Conservation (phyloP, 163 green algal genomes). For the Chloromonas sp. region DNA sequence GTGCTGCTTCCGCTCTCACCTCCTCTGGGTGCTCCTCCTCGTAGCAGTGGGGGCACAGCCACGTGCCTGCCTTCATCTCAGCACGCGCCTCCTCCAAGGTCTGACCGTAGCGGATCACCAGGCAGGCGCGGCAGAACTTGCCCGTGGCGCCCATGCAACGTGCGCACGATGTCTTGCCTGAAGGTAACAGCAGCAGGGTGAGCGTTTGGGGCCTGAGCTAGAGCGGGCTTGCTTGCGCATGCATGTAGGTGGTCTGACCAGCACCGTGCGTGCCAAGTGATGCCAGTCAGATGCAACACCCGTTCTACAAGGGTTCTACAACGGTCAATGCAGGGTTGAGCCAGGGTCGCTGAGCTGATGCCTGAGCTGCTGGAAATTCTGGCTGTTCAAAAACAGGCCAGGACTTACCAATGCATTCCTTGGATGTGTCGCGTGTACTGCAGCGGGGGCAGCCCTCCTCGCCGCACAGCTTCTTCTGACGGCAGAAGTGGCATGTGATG, state of each 20-base stretch:
- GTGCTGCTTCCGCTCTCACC: background rate
- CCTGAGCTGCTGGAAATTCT: too few relatives aligned
- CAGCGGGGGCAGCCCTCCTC: constrained; percentile 62
- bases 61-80: constrained; percentile 39
- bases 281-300: too few relatives aligned
- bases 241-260: too few relatives aligned
- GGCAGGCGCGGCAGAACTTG: constrained; percentile 66
- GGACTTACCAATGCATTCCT: constrained; percentile 49
- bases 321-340: too few relatives aligned
- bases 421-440: constrained; percentile 30
- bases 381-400: too few relatives aligned
- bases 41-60: constrained; percentile 76
- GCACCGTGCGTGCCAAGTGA: too few relatives aligned
- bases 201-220: too few relatives aligned
- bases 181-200: background rate
- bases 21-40: constrained; percentile 60
- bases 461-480: constrained; percentile 76
- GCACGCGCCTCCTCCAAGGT: constrained; percentile 30
- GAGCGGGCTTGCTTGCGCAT: too few relatives aligned
- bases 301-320: too few relatives aligned
- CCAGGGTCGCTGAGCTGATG: too few relatives aligned
- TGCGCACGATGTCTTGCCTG: constrained; percentile 50
- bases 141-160: constrained; percentile 44
- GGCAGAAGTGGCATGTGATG: constrained; percentile 74
- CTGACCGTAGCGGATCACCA: constrained; percentile 50